phyloP scores from a whole-genome alignment of 306 rosid genomes.

The Erythrophleum fordii region DNA sequence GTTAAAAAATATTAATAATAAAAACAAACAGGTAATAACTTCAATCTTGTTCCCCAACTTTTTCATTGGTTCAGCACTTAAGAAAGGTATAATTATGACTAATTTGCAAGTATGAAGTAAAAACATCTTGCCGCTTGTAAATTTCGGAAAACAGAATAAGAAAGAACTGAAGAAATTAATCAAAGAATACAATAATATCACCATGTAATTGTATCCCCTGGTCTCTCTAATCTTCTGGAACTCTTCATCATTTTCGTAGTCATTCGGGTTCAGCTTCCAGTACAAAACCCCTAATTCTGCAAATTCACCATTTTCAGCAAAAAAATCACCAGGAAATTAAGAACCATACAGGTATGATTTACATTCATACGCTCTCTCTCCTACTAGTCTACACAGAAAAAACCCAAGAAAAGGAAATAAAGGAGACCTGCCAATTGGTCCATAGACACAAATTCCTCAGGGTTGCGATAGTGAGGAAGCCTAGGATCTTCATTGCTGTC shows the following conservation, averaged over 20 bases:
- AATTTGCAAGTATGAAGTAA: background rate
- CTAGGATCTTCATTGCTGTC: constrained; percentile 67
- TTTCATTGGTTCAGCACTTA: background rate
- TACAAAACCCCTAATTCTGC: constrained; percentile 48
- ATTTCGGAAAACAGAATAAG: background rate
- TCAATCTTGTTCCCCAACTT: background rate
- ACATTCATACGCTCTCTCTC: background rate
- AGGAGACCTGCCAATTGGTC: constrained; percentile 63
- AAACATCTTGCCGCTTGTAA: background rate
- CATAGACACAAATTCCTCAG: constrained; percentile 58
- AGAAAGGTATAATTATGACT: background rate
- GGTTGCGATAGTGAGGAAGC: constrained; percentile 73
- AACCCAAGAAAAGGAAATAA: background rate
- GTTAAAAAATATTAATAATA: background rate
- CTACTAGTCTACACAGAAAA: background rate
- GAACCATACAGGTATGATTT: background rate
- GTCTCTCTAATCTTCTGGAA: constrained; percentile 69
- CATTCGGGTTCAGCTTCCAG: constrained; percentile 50
- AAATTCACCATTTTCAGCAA: background rate
- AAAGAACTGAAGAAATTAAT: background rate
- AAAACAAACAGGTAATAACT: background rate
- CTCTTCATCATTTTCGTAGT: constrained; percentile 66
- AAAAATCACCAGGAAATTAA: background rate
- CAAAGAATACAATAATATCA: constrained; percentile 12
- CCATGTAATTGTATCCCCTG: constrained; percentile 88